Evolutionary conservation across 768 basidiomycete genomes (phyloP).

Genomic region (Termitomyces sp.): DNA sequence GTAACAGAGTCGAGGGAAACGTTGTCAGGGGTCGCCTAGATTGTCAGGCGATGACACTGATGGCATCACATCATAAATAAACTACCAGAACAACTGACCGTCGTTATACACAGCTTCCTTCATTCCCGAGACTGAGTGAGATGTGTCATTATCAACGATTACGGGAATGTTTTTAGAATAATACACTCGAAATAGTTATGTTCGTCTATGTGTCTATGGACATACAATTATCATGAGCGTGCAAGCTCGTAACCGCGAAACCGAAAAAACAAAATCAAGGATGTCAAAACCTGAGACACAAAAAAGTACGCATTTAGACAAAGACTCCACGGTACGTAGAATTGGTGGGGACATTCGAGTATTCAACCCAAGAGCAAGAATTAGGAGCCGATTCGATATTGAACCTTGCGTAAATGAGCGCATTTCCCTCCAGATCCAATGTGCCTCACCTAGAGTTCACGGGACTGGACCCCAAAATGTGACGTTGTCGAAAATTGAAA

Average conservation of each 20-base stretch:
- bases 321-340: conserved; percentile 2
- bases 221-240: not conserved
- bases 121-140: not conserved
- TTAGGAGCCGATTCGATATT: conserved; percentile 3
- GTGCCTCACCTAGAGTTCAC: conserved; percentile 9
- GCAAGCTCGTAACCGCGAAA: not conserved
- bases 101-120: conserved; percentile 1
- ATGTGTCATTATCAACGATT: not conserved
- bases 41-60: not conserved
- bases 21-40: conserved; percentile 5
- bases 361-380: conserved; percentile 6
- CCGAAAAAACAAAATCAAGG: not conserved
- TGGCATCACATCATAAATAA: not conserved
- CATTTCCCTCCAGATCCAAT: not conserved
- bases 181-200: conserved; percentile 11
- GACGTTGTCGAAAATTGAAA: conserved; percentile 8
- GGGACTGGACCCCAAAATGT: conserved; percentile 5
- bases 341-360: conserved; percentile 2
- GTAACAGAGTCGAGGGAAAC: conserved; percentile 1
- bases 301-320: not conserved
- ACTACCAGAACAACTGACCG: not conserved
- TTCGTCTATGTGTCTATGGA: not conserved
- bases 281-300: not conserved
- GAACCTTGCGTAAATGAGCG: conserved; percentile 3
- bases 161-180: not conserved